phyloP scores from a whole-genome alignment of 2,329 filamentous ascomycete species.

The Trichoderma arundinaceum region DNA sequence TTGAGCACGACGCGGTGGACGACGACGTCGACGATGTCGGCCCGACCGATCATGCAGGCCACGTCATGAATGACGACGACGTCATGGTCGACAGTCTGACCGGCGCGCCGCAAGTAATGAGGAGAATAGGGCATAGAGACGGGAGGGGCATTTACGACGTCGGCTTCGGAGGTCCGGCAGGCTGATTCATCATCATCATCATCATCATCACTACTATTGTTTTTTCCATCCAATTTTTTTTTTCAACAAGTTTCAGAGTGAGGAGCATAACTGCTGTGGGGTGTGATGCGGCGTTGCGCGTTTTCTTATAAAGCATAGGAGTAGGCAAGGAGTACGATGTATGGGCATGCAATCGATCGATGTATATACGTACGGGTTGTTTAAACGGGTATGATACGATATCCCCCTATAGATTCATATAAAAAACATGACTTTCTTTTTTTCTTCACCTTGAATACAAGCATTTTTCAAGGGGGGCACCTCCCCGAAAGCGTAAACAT shows the following conservation, averaged over 20 bases:
- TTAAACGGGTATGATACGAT: slow-evolving; percentile 21
- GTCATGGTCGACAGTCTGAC: slow-evolving; percentile 27
- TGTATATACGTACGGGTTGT: not conserved
- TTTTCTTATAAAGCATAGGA: slow-evolving; percentile 1
- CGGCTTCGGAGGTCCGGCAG: slow-evolving; percentile 38
- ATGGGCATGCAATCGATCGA: not conserved
- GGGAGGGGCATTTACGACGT: slow-evolving; percentile 40
- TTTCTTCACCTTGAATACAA: not conserved
- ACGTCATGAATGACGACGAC: slow-evolving; percentile 33
- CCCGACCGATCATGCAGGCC: not conserved
- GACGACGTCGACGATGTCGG: slow-evolving; percentile 45
- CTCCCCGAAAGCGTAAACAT: not conserved
- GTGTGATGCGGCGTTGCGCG: not conserved
- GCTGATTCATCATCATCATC: slow-evolving; percentile 21
- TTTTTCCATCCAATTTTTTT: not conserved
- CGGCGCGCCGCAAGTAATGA: slow-evolving; percentile 24
- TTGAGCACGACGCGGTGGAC: slow-evolving; percentile 53
- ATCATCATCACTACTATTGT: not conserved
- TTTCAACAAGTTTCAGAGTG: no score
- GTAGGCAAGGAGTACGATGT: slow-evolving; percentile 9
- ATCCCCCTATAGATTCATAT: slow-evolving; percentile 25
- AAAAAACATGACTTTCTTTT: not conserved
- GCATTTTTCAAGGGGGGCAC: not conserved
- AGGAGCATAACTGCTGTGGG: not conserved
- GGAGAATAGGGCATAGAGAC: slow-evolving; percentile 36